Evolutionary conservation across 73 alveolate species (phyloP).

Genomic region (Paramecium primaurelia): DNA sequence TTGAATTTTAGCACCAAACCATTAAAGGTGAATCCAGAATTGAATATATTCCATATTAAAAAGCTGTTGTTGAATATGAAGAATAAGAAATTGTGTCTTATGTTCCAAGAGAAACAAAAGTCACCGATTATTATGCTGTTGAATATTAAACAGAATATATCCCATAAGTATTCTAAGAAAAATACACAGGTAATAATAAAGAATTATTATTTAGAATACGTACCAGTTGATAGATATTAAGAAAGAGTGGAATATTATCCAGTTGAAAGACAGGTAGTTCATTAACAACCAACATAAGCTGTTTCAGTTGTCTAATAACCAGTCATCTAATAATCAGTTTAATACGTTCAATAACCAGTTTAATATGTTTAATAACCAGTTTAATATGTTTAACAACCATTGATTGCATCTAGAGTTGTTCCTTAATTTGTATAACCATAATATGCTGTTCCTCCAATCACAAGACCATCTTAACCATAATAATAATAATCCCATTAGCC

Average conservation of each 20-base stretch:
- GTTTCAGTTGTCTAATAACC: slow-evolving; percentile 17
- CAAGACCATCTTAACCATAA: neutral
- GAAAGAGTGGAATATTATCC: slow-evolving; percentile 46
- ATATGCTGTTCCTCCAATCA: neutral
- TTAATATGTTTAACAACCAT: slow-evolving; percentile 35
- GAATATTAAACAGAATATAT: slow-evolving; percentile 60
- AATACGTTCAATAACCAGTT: slow-evolving; percentile 17
- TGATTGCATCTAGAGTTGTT: slow-evolving; percentile 50
- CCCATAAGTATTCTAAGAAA: slow-evolving; percentile 58
- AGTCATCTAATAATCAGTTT: slow-evolving; percentile 7
- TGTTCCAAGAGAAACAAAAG: slow-evolving; percentile 59
- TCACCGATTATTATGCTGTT: slow-evolving; percentile 61
- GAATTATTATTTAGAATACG: neutral
- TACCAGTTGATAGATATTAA: slow-evolving; percentile 41
- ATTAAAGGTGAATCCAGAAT: slow-evolving; percentile 63
- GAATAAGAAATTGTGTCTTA: slow-evolving; percentile 51
- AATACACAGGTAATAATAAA: slow-evolving; percentile 35
- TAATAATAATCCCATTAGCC: neutral
- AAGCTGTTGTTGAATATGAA: slow-evolving; percentile 58
- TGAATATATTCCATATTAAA: slow-evolving; percentile 56
- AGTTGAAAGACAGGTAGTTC: slow-evolving; percentile 46
- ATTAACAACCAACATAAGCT: slow-evolving; percentile 1
- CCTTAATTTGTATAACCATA: neutral
- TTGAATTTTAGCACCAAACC: neutral
- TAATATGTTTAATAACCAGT: neutral